Evolutionary conservation across 768 basidiomycete species (phyloP), one percentile per base, ranked within the genome.

Genomic region (Amanita subjunquillea): DNA sequence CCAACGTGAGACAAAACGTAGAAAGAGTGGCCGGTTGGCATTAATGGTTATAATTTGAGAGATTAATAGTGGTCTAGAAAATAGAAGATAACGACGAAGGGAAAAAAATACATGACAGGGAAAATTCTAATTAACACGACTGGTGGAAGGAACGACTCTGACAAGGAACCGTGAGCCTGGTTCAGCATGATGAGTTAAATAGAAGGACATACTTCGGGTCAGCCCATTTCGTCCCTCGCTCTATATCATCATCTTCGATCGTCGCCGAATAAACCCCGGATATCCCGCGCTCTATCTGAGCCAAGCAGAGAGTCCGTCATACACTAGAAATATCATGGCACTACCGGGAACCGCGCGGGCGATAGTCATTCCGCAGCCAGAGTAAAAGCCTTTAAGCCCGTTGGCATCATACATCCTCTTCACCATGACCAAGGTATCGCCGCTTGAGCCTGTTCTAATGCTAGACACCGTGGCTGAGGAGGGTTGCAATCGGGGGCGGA

Each of bases 311-410:
- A 95, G 69, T 30, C 82, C 85, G 62, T 95, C 91, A 59, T 93
- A 97, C 48, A 97, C 88, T 58, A 91, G 70, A 64, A 97, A 98
- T 51, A 98, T 92, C 52, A 97, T 76, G 4, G 89, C 94, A 63
- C 87, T 91, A 63, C 88, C 91, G 7, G 92, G 92, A 50, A 93
- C 82, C 6, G 86, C 82, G 53, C 92, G 73, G 40, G 83, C 78
- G 15, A 91, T 83, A 0, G 94, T 98, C 63, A 97, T 82, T 9
- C 92, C 93, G 63, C 89, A 92, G 0, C 95, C 95, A 23, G 90
- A 87, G 67, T 98, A 98, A 59, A 96, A 65, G 2, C 94, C 95
- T 43, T 74, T 75, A 6, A 96, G 57, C 2, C 95, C 95, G 64
- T 87, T 79, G 17, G 76, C 78, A 39, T 63, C 66, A 63, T 85